Conservation (phyloP, 257 asterid species). For the Gynochthodes officinalis region DNA sequence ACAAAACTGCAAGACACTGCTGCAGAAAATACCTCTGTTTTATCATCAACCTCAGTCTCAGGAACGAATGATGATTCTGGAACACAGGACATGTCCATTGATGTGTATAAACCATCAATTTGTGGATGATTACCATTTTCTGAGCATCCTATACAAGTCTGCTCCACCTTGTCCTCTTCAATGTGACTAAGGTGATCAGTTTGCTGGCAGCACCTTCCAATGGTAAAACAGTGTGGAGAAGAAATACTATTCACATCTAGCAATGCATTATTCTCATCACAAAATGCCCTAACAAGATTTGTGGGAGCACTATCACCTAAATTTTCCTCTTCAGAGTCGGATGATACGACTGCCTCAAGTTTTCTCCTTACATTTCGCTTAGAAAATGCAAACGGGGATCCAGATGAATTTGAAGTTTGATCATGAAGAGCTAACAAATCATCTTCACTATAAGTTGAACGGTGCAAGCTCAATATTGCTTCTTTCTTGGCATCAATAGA, state of each 20-base stretch:
- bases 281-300: slow-evolving; percentile 29
- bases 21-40: slow-evolving; percentile 42
- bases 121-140: slow-evolving; percentile 34
- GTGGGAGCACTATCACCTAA: slow-evolving; percentile 35
- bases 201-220: slow-evolving; percentile 33
- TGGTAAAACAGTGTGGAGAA: slow-evolving; percentile 30
- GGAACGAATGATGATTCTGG: slow-evolving; percentile 73
- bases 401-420: slow-evolving; percentile 50
- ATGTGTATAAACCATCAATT: slow-evolving; percentile 31
- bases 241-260: slow-evolving; percentile 28
- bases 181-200: slow-evolving; percentile 27
- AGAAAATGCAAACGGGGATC: slow-evolving; percentile 58
- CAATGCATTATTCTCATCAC: slow-evolving; percentile 32
- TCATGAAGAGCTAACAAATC: slow-evolving; percentile 41
- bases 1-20: slow-evolving; percentile 51
- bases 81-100: slow-evolving; percentile 41
- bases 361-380: slow-evolving; percentile 47
- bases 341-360: slow-evolving; percentile 52
- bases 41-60: slow-evolving; percentile 51
- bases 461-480: slow-evolving; percentile 59
- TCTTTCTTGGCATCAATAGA: slow-evolving; percentile 53
- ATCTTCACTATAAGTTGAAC: slow-evolving; percentile 39
- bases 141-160: slow-evolving; percentile 24
- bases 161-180: slow-evolving; percentile 46
- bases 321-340: slow-evolving; percentile 78